Evolutionary conservation across 2,329 filamentous ascomycete species (phyloP).

Genomic region (Dactylellina drechsleri): DNA sequence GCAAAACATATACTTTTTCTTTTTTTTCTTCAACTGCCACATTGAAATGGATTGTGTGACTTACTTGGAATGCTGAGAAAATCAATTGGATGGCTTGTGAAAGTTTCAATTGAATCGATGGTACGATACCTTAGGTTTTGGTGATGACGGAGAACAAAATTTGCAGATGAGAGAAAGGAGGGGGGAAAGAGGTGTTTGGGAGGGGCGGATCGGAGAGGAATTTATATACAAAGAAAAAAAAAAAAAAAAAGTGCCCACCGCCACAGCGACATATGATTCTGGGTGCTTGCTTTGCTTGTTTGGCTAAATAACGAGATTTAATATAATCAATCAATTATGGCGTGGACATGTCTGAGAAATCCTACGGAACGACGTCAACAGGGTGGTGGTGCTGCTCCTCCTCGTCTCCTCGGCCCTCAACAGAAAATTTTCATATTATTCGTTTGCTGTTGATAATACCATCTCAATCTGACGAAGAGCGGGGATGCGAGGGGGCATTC

Average conservation of each 20-base stretch:
- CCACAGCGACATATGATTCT: neutral
- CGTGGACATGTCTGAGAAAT: no score
- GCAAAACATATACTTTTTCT: neutral
- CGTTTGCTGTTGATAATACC: no score
- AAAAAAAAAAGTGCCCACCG: constrained; percentile 6
- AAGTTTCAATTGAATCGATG: constrained; percentile 36
- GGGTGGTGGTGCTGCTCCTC: no score
- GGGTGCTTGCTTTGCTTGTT: no score
- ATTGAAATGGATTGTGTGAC: neutral
- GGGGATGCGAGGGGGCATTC: constrained; percentile 11
- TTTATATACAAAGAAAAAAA: constrained; percentile 30
- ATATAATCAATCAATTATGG: no score
- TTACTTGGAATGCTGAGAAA: neutral
- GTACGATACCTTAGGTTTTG: constrained; percentile 5
- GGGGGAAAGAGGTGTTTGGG: constrained; percentile 11
- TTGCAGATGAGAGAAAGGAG: constrained; percentile 8
- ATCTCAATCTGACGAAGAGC: no score
- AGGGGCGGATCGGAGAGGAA: constrained; percentile 49
- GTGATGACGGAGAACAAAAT: neutral
- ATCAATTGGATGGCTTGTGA: neutral
- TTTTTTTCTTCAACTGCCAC: neutral
- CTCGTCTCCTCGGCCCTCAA: neutral
- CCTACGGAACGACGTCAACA: no score
- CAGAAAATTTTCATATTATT: neutral
- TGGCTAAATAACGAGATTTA: no score